Percentiles rank a stretch among this genome's conserved stretches.
phyloP scores from a whole-genome alignment of 2,329 filamentous ascomycete genomes.

The Aureobasidium sp. region DNA sequence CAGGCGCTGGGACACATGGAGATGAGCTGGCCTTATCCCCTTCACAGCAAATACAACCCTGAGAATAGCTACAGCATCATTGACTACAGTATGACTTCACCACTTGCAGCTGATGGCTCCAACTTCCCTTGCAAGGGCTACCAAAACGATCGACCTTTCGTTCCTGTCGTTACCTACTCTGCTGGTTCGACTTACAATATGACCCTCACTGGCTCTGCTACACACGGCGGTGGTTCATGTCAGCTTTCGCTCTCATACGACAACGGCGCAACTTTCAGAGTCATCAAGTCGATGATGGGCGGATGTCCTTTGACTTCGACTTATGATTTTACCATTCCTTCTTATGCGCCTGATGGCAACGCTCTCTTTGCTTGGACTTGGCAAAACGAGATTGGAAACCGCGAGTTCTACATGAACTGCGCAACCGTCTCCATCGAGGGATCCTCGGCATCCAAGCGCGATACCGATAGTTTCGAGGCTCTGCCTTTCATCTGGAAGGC shows the following conservation, averaged over 20 bases:
- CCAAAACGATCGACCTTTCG: constrained; percentile 43
- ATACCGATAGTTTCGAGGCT: not conserved
- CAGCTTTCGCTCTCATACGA: constrained; percentile 71
- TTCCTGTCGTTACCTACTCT: constrained; percentile 52
- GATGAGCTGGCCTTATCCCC: constrained; percentile 48
- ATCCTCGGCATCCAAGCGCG: constrained; percentile 9
- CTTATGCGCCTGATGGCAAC: constrained; percentile 51
- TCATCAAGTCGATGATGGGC: constrained; percentile 57
- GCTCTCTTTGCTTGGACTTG: constrained; percentile 65
- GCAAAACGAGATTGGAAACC: constrained; percentile 51
- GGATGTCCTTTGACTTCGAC: constrained; percentile 45
- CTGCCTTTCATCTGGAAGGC: constrained; percentile 40
- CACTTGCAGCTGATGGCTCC: constrained; percentile 52
- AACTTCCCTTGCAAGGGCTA: constrained; percentile 75
- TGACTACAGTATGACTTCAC: constrained; percentile 67
- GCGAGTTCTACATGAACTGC: constrained; percentile 86
- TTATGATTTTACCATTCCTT: constrained; percentile 61
- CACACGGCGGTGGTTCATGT: constrained; percentile 66
- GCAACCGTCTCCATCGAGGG: constrained; percentile 56
- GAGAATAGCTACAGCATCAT: constrained; percentile 38
- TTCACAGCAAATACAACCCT: constrained; percentile 46
- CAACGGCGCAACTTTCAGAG: constrained; percentile 60
- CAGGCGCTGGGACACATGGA: constrained; percentile 42
- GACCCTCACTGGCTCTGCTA: constrained; percentile 52
- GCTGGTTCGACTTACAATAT: constrained; percentile 58